Evolutionary conservation across 2,329 filamentous ascomycete genomes (phyloP).

Genomic region (Juglanconis juglandina): DNA sequence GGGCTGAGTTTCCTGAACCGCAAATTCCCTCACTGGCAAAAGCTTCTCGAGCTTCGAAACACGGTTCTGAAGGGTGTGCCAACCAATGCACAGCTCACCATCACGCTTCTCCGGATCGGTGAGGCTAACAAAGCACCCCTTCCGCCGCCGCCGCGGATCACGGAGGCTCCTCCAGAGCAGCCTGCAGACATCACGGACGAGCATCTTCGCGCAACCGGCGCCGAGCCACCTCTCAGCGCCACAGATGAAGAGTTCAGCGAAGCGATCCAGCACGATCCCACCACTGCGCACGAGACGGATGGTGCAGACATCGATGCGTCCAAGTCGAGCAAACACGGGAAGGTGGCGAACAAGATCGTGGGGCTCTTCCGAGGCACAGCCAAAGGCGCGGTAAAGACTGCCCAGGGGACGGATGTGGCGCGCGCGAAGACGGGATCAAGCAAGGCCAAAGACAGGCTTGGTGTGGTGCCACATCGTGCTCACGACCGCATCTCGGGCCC

Average conservation of each 20-base stretch:
- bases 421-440: constrained; percentile 61
- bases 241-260: constrained; percentile 62
- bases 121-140: constrained; percentile 78
- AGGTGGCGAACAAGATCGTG: constrained; percentile 47
- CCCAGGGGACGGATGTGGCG: constrained; percentile 67
- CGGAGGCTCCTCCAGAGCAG: constrained; percentile 33
- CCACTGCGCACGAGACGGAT: constrained; percentile 31
- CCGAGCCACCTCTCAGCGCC: constrained; percentile 52
- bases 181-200: constrained; percentile 39
- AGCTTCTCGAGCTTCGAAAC: constrained; percentile 69
- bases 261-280: constrained; percentile 50
- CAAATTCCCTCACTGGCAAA: constrained; percentile 68
- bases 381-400: constrained; percentile 69
- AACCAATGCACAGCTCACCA: constrained; percentile 78
- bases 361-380: constrained; percentile 66
- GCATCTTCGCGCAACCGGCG: constrained; percentile 48
- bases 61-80: constrained; percentile 77
- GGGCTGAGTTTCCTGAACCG: constrained; percentile 58
- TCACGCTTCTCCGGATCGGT: constrained; percentile 77
- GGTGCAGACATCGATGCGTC: constrained; percentile 49
- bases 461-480: constrained; percentile 58
- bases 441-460: constrained; percentile 67
- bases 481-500: constrained; percentile 56
- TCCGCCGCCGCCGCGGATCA: constrained; percentile 50
- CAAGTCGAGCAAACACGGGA: constrained; percentile 35